Evolutionary conservation across 2,329 filamentous ascomycete genomes (phyloP), one percentile per base, ranked within the genome.

Genomic region (Cladosporium sp.): DNA sequence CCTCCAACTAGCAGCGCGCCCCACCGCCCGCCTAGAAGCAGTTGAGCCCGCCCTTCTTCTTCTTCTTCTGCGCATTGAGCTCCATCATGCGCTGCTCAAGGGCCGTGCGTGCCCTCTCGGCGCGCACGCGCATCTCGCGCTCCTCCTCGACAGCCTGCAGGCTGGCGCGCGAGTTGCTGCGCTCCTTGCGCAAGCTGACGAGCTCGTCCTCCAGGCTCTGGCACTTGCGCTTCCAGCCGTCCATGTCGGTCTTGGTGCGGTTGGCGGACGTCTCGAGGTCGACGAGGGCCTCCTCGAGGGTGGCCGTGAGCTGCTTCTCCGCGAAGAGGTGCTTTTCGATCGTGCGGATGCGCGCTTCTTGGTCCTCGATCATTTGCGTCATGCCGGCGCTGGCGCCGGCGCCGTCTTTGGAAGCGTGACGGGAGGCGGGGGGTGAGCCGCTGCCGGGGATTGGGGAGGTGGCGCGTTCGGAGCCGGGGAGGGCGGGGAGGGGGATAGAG

Each of bases 261-360:
- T 92, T 95, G 64, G 87, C 90, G 62, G 95, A 90, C 52, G 83
- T 82, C 72, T 98, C 93, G 35, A 98, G 82, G 64, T 98, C 93
- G 2, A 89, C 92, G 31, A 98, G 82, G 6, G 93, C 93, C 72
- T 97, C 92, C 70, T 98, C 93, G 37, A 98, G 80, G 2, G 92
- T 97, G 44, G 89, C 86, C 0, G 92, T 98, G 54, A 98, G 84
- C 70, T 97, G 92, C 68, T 95, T 95, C 77, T 98, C 93, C 3
- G 93, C 93, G 59, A 87, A 86, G 19, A 98, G 80, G 66, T 97
- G 90, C 76, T 96, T 97, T 77, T 98, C 92, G 58, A 98, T 95
- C 6, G 89, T 95, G 55, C 87, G 85, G 66, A 98, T 95, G 58
- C 91, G 90, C 41, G 89, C 87, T 68, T 98, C 93, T 69, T 96